Base-by-base conservation (phyloP, 495 filamentous ascomycete species). In the Trichoderma gamsii region DNA sequence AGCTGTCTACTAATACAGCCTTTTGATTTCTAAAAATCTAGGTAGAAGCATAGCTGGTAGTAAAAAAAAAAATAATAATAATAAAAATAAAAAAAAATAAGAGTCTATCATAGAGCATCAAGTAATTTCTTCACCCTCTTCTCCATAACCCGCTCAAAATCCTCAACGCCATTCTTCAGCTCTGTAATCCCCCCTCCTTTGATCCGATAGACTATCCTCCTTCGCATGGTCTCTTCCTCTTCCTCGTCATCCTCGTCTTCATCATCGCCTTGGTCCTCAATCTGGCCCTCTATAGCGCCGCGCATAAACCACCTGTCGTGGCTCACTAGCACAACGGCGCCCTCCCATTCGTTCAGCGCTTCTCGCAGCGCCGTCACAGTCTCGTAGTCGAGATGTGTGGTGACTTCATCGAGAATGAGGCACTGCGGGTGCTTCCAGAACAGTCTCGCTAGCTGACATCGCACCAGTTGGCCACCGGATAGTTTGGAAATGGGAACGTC, bases 361-460 rank as follows among this genome's bases (percentile, higher is more conserved):
- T 83, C 81, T 3, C 86, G 82, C 51, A 96, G 79, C 5, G 89
- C 90, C 8, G 81, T 82, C 38, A 93, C 89, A 3, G 89, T 91
- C 74, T 92, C 82, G 71, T 87, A 88, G 71, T 96, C 91, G 44
- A 96, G 78, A 79, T 94, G 91, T n/a, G 91, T 96, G 12, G 90
- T 94, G 21, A 89, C 87, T 74, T 96, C 91, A 72, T 96, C 91
- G 11, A 96, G 84, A 16, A 96, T 83, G 27, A 96, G 83, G 29
- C 90, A 80, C 35, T 92, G 90, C 61, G 91, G 91, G 13, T 82
- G 78, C 49, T 76, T 79, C 85, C 87, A 89, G 44, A 93, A 73
- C 4, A 93, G 75, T 64, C 85, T 77, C 13, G 90, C 90, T 52
- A 95, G 78, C 41, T 90, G 86, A n/a, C 90, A 77, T 21, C 91